Percentiles rank a stretch among this genome's conserved stretches.
Evolutionary conservation across 1,284 basidiomycete species (phyloP).

Genomic region (Farysia itapuensis): DNA sequence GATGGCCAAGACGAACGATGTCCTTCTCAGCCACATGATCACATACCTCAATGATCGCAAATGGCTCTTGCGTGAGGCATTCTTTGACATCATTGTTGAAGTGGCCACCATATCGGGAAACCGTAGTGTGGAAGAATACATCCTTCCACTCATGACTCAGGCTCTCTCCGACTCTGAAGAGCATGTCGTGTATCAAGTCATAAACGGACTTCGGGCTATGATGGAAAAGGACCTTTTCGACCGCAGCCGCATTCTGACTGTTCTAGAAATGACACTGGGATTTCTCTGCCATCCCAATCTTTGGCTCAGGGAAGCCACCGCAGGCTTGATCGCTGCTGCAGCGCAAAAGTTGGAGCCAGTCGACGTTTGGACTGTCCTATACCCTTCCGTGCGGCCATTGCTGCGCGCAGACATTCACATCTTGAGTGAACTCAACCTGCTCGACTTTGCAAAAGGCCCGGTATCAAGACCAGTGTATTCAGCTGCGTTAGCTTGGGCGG

Average conservation of each 20-base stretch:
- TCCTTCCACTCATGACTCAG: slow-evolving; percentile 90
- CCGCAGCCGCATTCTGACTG: slow-evolving; percentile 89
- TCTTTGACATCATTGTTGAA: slow-evolving; percentile 92
- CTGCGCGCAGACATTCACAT: slow-evolving; percentile 80
- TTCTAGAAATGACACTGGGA: slow-evolving; percentile 80
- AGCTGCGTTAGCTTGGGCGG: slow-evolving; percentile 83
- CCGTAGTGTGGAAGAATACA: slow-evolving; percentile 68
- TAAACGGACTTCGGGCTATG: slow-evolving; percentile 79
- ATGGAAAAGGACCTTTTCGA: slow-evolving; percentile 83
- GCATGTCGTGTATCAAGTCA: slow-evolving; percentile 82
- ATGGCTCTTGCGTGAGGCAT: slow-evolving; percentile 84
- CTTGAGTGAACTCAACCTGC: slow-evolving; percentile 73
- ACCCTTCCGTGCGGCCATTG: slow-evolving; percentile 83
- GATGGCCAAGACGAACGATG: slow-evolving; percentile 87
- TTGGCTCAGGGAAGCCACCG: slow-evolving; percentile 96
- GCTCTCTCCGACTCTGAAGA: slow-evolving; percentile 85
- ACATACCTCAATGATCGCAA: slow-evolving; percentile 94
- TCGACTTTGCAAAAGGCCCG: slow-evolving; percentile 74
- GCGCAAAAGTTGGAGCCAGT: slow-evolving; percentile 68
- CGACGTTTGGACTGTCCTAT: slow-evolving; percentile 94
- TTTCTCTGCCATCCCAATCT: slow-evolving; percentile 93
- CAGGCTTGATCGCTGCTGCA: slow-evolving; percentile 79
- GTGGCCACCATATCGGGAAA: slow-evolving; percentile 66
- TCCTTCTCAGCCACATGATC: slow-evolving; percentile 94
- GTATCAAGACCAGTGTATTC: slow-evolving; percentile 75